Evolutionary conservation across 495 filamentous ascomycete genomes (phyloP).

Genomic region (Ramalina intermedia): DNA sequence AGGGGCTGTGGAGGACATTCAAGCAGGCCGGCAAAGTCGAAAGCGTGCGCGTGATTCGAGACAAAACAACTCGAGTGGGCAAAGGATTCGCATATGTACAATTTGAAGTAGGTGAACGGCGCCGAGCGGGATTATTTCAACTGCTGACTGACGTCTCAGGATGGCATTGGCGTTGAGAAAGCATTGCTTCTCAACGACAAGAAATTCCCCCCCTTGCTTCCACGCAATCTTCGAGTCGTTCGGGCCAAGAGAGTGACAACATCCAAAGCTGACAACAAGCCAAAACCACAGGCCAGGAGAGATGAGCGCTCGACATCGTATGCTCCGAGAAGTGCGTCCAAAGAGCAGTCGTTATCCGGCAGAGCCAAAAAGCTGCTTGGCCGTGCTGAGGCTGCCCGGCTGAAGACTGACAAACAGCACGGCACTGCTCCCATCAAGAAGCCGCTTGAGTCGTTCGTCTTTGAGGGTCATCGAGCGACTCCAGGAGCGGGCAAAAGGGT

Average conservation of each 20-base stretch:
- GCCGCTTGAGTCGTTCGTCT: constrained; percentile 56
- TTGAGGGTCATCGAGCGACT: constrained; percentile 78
- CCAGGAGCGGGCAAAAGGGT: constrained; percentile 45
- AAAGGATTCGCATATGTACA: constrained; percentile 98
- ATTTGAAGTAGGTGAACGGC: constrained; percentile 45
- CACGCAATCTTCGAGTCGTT: constrained; percentile 70
- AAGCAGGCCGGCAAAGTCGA: constrained; percentile 60
- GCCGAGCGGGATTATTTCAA: neutral
- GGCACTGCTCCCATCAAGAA: constrained; percentile 26
- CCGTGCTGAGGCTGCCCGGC: constrained; percentile 53
- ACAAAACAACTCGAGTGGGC: constrained; percentile 76
- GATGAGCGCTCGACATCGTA: constrained; percentile 28
- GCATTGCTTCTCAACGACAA: constrained; percentile 77
- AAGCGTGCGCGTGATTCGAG: constrained; percentile 84
- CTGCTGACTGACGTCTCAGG: constrained; percentile 27
- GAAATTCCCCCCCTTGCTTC: constrained; percentile 84
- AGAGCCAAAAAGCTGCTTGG: constrained; percentile 76
- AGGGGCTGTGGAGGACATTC: constrained; percentile 89
- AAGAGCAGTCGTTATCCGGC: constrained; percentile 58
- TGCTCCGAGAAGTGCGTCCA: constrained; percentile 47
- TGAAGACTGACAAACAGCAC: constrained; percentile 32
- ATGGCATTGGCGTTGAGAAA: constrained; percentile 72
- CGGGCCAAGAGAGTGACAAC: constrained; percentile 68
- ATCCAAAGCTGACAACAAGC: constrained; percentile 25
- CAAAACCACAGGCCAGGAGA: constrained; percentile 13